Evolutionary conservation across 768 basidiomycete genomes (phyloP), one percentile per base, ranked within the genome.

Genomic region (Gloeostereum incarnatum): DNA sequence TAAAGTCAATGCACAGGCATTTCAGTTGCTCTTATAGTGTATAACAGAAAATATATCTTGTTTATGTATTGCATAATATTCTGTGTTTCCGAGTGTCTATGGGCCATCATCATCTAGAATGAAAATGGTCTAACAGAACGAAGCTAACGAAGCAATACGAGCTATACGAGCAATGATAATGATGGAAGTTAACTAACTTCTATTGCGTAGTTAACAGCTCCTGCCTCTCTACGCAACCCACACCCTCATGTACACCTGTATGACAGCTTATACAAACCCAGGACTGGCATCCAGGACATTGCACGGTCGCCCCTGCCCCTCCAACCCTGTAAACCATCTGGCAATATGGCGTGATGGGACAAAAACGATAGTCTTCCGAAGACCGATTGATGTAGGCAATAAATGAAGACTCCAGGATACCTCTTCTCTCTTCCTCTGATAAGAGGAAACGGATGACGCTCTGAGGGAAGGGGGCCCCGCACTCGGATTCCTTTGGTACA

Each of bases 271-370:
- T 44, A 43, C 69, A 72, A 18, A 70, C 54, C 10, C 56, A 51
- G 1, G 42, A 48, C 4, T 48, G 40, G 38, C 70, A 72, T 4
- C 46, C 43, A 13, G 52, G 55, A 41, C 70, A 72, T 17, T 45
- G 57, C 16, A 68, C 41, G 11, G 53, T 43, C 7, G 45, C 49
- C 7, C 54, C 56, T 11, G 39, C 33, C 17, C 36, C 41, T 3
- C 37, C 44, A 14, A 48, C 25, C 22, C 66, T 56, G 49, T 74
- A 73, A 13, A 76, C 59, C 9, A 64, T 60, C 30, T 62, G 47
- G 46, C 78, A 81, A 36, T 66, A 57, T 3, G 67, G 56, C 2
- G 69, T 64, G 1, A n/a, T n/a, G n/a, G 77, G 74, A 49, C 77
- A 81, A 54, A 71, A 72, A 42, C 65, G 66, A 45, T 66, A 65